Percentiles rank a stretch among this genome's conserved stretches.
phyloP scores from a whole-genome alignment of 2,329 filamentous ascomycete species.

The Kalaharituber pfeilii region DNA sequence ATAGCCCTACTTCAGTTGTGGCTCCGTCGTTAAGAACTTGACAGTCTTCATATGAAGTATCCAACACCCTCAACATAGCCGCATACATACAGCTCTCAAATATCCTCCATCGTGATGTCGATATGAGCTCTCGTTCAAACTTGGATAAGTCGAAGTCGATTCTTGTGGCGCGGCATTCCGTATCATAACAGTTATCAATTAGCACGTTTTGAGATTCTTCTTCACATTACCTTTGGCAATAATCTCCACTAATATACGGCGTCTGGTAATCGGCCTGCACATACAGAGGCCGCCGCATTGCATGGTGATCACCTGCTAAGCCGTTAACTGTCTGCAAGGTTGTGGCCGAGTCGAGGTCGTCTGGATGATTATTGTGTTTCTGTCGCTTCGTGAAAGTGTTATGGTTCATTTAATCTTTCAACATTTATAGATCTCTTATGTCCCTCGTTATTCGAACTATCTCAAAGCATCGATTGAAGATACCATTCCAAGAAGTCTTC shows the following conservation, averaged over 20 bases:
- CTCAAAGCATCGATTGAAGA: too few species aligned
- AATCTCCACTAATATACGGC: neutral
- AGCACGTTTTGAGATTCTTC: neutral
- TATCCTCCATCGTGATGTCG: neutral
- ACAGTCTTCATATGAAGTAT: too few species aligned
- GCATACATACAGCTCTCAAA: neutral
- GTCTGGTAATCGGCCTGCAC: neutral
- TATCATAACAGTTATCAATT: neutral
- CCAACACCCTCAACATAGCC: neutral
- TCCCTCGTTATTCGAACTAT: too few species aligned
- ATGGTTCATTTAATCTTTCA: too few species aligned
- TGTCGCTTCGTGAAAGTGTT: too few species aligned
- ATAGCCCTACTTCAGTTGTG: too few species aligned
- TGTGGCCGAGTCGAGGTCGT: neutral
- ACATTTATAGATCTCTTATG: too few species aligned
- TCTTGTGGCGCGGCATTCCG: neutral
- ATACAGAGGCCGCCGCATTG: neutral
- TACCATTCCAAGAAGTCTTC: too few species aligned
- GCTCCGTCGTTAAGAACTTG: too few species aligned
- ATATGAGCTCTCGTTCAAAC: neutral
- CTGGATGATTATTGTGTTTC: too few species aligned
- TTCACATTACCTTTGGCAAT: too few species aligned
- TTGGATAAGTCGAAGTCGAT: neutral
- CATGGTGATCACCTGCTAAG: neutral
- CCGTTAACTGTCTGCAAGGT: neutral